These are phyloP conservation scores for Solanum bulbocastanum DNA, from an alignment of 257 asterid genomes.

Conservation along the genomic window DNA sequence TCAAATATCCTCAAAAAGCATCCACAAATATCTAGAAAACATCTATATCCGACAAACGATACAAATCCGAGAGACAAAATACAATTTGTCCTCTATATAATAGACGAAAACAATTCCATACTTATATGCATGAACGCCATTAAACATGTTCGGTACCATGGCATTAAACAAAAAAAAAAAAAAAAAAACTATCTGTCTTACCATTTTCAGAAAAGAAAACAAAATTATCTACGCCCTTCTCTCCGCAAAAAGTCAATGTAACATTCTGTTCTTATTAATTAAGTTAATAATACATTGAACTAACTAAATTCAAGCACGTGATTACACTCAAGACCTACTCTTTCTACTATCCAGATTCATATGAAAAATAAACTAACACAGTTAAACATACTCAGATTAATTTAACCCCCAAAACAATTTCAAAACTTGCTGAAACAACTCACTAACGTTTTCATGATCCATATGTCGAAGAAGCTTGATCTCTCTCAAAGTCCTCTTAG, in stretches of 20 bases:
- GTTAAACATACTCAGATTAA: neutral
- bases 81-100: neutral
- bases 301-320: neutral
- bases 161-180: neutral
- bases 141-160: neutral
- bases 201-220: neutral
- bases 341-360: neutral
- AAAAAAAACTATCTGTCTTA: neutral
- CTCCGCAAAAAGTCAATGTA: neutral
- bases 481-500: constrained; percentile 97
- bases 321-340: neutral
- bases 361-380: neutral
- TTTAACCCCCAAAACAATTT: neutral
- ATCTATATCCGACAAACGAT: neutral
- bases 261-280: neutral
- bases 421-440: neutral
- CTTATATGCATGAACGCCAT: neutral
- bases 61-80: neutral
- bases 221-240: neutral
- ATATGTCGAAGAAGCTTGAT: constrained; percentile 97
- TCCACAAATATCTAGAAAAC: neutral
- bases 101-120: neutral
- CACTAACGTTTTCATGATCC: constrained; percentile 98
- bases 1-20: neutral
- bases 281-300: neutral